Conservation (phyloP, 108 stramenopile genomes). For the Cyclotella baltica region DNA sequence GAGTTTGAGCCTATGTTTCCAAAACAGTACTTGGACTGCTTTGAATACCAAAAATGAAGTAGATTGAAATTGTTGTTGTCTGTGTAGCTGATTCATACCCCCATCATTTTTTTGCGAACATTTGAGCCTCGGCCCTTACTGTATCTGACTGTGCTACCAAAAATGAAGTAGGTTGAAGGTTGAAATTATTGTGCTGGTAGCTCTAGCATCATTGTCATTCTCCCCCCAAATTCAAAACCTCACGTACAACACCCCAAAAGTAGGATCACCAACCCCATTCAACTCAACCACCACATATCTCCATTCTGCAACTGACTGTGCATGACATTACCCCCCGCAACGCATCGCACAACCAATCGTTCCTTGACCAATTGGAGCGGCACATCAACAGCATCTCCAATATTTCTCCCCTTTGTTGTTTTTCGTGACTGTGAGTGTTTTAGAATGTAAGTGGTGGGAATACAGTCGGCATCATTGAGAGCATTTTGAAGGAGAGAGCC, state of each 20-base stretch:
- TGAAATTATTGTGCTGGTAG: no score
- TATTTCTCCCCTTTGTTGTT: neutral
- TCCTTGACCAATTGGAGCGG: slow-evolving; percentile 15
- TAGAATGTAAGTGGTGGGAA: neutral
- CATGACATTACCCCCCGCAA: neutral
- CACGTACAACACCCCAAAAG: slow-evolving; percentile 3
- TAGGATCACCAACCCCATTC: slow-evolving; percentile 11
- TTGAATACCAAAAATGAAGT: no score
- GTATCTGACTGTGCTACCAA: no score
- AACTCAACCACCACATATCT: neutral
- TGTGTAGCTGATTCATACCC: no score
- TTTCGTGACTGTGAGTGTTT: neutral
- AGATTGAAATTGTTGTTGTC: no score
- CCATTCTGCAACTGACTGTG: neutral
- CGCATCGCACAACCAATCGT: slow-evolving; percentile 8
- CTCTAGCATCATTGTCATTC: no score
- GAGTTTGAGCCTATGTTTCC: no score
- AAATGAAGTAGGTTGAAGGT: no score
- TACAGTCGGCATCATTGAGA: neutral
- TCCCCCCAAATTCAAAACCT: neutral
- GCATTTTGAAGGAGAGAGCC: slow-evolving; percentile 6
- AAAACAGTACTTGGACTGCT: no score
- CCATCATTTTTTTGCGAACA: no score
- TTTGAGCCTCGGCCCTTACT: no score
- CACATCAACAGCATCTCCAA: neutral